Conservation (phyloP, 106 monocot species). For the Alisma plantagoaquatica region DNA sequence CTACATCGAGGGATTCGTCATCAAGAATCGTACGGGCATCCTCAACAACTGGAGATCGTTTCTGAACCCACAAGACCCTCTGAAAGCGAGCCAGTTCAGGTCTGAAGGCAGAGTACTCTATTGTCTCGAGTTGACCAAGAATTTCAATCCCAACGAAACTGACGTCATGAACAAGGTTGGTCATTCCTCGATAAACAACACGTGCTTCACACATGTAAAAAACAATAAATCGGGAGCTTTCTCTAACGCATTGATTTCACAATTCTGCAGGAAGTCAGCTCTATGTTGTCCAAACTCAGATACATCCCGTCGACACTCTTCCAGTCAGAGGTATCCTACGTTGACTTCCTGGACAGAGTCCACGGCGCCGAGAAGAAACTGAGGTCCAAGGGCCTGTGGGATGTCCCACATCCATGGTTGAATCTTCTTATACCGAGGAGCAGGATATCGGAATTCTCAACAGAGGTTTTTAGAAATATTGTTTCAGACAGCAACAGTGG, state of each 20-base stretch:
- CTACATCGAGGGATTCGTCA: slow-evolving; percentile 88
- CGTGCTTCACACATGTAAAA: neutral
- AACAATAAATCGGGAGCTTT: neutral
- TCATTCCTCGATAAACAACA: neutral
- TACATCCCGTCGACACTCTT: slow-evolving; percentile 63
- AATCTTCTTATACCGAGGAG: slow-evolving; percentile 66
- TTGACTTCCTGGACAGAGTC: slow-evolving; percentile 80
- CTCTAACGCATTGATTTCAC: neutral
- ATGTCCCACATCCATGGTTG: slow-evolving; percentile 83
- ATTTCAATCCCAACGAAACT: slow-evolving; percentile 32
- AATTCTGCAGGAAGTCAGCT: slow-evolving; percentile 48
- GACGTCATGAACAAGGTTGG: slow-evolving; percentile 22
- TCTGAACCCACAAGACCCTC: slow-evolving; percentile 59
- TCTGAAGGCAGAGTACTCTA: slow-evolving; percentile 47
- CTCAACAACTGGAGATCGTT: slow-evolving; percentile 87
- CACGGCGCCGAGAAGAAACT: slow-evolving; percentile 57
- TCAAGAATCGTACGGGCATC: slow-evolving; percentile 68
- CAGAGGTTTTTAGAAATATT: slow-evolving; percentile 57
- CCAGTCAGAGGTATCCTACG: slow-evolving; percentile 61
- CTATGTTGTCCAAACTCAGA: slow-evolving; percentile 44
- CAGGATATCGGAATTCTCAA: slow-evolving; percentile 45
- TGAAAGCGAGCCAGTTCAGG: slow-evolving; percentile 43
- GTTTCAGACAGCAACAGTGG: slow-evolving; percentile 67
- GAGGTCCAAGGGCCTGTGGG: slow-evolving; percentile 66
- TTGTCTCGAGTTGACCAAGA: slow-evolving; percentile 81